Conservation (phyloP, 2,329 filamentous ascomycete genomes). For the Blastomyces emzantsi region DNA sequence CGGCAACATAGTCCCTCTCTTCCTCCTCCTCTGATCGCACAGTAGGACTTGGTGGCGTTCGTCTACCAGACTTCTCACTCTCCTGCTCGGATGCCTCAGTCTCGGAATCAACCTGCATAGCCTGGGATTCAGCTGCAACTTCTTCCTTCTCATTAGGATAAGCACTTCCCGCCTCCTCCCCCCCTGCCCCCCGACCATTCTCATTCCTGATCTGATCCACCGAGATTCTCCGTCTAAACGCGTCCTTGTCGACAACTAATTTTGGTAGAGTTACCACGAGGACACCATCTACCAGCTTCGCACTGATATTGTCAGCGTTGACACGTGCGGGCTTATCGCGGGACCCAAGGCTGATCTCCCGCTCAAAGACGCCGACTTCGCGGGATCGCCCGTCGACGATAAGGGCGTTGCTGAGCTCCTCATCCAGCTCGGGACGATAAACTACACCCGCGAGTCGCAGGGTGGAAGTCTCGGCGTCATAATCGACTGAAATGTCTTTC, state of each 20-base stretch:
- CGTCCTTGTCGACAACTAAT: slow-evolving; percentile 46
- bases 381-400: slow-evolving; percentile 62
- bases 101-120: slow-evolving; percentile 21
- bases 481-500: slow-evolving; percentile 67
- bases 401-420: slow-evolving; percentile 57
- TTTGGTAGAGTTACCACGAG: slow-evolving; percentile 70
- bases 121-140: slow-evolving; percentile 12
- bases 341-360: slow-evolving; percentile 52
- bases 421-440: slow-evolving; percentile 60
- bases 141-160: slow-evolving; percentile 19
- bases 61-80: slow-evolving; percentile 13
- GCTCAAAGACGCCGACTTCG: slow-evolving; percentile 65
- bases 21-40: slow-evolving; percentile 16
- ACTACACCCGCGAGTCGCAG: slow-evolving; percentile 64
- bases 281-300: slow-evolving; percentile 71
- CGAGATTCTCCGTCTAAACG: slow-evolving; percentile 29
- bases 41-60: slow-evolving; percentile 2
- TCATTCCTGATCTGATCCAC: slow-evolving; percentile 46
- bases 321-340: slow-evolving; percentile 50
- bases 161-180: slow-evolving; percentile 12
- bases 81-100: slow-evolving; percentile 18
- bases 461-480: slow-evolving; percentile 58
- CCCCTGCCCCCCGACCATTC: slow-evolving; percentile 22
- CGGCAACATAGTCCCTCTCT: slow-evolving; percentile 45
- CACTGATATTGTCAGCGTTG: slow-evolving; percentile 58